Evolutionary conservation across 345 rosid species (phyloP), one percentile per base, ranked within the genome.

Genomic region (Hevea brasiliensis): DNA sequence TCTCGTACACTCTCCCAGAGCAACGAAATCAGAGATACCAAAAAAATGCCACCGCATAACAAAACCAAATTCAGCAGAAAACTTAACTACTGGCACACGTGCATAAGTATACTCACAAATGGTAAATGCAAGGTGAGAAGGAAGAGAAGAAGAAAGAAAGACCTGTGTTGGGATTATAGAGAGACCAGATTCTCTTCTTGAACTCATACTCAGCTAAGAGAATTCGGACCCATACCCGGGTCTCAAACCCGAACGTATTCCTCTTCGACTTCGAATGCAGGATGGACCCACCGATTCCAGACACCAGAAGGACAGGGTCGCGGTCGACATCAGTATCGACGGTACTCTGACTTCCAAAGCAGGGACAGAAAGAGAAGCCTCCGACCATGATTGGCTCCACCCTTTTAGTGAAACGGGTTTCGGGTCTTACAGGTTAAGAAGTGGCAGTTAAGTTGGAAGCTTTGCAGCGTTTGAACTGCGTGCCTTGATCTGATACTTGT

Each of bases 171-270:
- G 89, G 94, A 80, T 92, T 92, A 50, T 89, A 89, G 18, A 88
- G 81, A 79, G 98, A 92, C 98, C 98, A 92, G 6, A 90, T 70
- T 72, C 64, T 87, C 77, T 85, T 90, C 85, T 74, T 88, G 81
- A 92, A 92, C 79, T 89, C 92, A 79, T 89, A 79, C 63, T 89
- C 94, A 10, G 98, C 93, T 4, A 90, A 80, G 27, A 90, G 86
- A 26, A 90, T 82, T 48, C 98, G 90, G 58, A 90, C 97, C 98
- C 98, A 93, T 48, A 88, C 98, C 61, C 94, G 92, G 67, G 84
- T 79, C 80, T 85, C 76, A 61, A 77, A 67, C 45, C 92, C 90
- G 23, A 72, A 55, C 47, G 67, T 77, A 82, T 90, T 92, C 63
- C 58, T 71, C 81, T 83, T 89, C 3, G 98, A 87, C 81, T 83